These are phyloP conservation scores for Phallus indusiatus DNA, from an alignment of 768 basidiomycete species.

Conservation along the genomic window DNA sequence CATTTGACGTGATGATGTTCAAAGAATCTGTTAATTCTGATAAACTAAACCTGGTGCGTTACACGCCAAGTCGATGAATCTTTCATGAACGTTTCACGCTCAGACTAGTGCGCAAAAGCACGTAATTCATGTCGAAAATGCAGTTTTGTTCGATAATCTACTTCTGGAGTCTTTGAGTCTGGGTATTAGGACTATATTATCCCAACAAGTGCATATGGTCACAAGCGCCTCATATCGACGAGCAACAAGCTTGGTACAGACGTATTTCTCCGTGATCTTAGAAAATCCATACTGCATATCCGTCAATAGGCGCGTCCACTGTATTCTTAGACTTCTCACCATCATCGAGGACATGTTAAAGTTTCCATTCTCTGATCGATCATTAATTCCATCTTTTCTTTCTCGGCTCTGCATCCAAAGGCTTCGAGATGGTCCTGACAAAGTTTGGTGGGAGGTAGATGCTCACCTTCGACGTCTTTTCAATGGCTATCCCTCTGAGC, in stretches of 20 bases:
- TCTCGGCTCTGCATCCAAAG: constrained; percentile 31
- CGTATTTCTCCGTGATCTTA: neutral
- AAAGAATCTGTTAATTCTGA: no score
- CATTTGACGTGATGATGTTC: no score
- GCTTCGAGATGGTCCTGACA: constrained; percentile 33
- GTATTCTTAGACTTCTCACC: neutral
- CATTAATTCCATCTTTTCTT: constrained; percentile 11
- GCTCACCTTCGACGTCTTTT: constrained; percentile 1
- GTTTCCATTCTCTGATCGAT: neutral
- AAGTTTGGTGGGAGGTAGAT: constrained; percentile 30
- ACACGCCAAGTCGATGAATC: no score
- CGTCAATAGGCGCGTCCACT: neutral
- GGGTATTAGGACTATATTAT: neutral
- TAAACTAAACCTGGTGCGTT: no score
- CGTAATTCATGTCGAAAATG: neutral
- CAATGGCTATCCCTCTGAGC: neutral
- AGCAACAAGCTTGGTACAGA: neutral
- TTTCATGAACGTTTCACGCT: no score
- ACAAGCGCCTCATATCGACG: neutral
- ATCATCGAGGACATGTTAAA: neutral
- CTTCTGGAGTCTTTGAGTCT: constrained; percentile 1
- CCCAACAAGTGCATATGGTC: neutral
- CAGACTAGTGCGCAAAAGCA: no score
- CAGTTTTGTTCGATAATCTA: neutral
- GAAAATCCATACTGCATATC: neutral